phyloP scores from a whole-genome alignment of 306 rosid genomes.

The Rosa multiflora region DNA sequence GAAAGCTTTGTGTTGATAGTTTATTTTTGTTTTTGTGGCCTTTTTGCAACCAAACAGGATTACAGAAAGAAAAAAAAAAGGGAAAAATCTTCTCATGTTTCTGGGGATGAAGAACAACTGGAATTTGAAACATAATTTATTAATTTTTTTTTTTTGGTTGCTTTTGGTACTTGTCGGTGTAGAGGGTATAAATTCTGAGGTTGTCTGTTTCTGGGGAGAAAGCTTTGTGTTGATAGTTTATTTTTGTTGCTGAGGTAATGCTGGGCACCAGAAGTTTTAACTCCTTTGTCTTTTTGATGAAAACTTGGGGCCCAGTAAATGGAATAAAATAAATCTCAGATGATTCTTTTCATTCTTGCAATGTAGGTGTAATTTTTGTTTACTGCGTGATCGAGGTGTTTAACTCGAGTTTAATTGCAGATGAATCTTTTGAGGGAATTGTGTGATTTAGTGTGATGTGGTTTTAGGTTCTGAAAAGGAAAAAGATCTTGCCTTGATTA shows the following conservation, averaged over 20 bases:
- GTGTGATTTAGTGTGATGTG: slow-evolving; percentile 1
- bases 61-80: background rate
- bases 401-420: background rate
- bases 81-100: background rate
- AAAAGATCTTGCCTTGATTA: background rate
- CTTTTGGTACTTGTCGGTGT: slow-evolving; percentile 5
- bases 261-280: background rate
- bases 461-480: slow-evolving; percentile 1
- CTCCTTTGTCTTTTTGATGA: background rate
- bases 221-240: background rate
- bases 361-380: background rate
- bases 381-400: slow-evolving; percentile 7
- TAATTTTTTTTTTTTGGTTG: background rate
- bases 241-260: slow-evolving; percentile 6
- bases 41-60: slow-evolving; percentile 7
- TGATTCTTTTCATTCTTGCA: background rate
- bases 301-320: slow-evolving; percentile 8
- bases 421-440: background rate
- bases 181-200: background rate
- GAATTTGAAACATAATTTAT: background rate
- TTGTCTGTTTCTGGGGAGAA: slow-evolving; percentile 1
- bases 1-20: slow-evolving; percentile 2
- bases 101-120: background rate
- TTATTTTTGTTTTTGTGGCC: background rate
- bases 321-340: background rate